Evolutionary conservation across 2,329 filamentous ascomycete species (phyloP), one percentile per base, ranked within the genome.

Genomic region (Berkeleyomyces rouxiae): DNA sequence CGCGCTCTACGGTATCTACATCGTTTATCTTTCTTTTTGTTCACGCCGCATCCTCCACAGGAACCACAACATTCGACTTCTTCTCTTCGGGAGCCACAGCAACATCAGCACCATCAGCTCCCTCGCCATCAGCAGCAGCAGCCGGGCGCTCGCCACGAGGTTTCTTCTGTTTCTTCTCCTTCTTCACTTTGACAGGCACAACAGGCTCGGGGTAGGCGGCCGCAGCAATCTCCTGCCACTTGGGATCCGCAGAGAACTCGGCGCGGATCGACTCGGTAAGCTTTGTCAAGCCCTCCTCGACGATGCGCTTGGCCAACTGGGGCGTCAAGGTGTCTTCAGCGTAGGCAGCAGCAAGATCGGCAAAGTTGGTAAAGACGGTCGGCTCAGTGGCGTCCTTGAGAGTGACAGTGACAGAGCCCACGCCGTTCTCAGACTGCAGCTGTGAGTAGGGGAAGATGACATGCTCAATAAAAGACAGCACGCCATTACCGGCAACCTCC

Each of bases 251-350:
- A 66, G 87, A 76, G 75, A 83, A 97, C 4, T 85, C 85, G 2
- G 77, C 79, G 67, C 86, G 84, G 65, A 99, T 92, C 1, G 92
- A 90, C 1, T 79, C 82, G 63, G 96, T 78, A 10, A 97, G 80
- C 46, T 81, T 78, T 67, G 83, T 83, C 23, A 99, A 79, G 7
- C 83, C 88, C 61, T 83, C 79, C 4, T 87, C 81, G 4, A 95
- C 84, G 9, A 88, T 90, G n/a, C 85, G 81, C 77, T 99, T 97
- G 61, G 97, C 78, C 10, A 87, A 75, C 76, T 96, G 91, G 0
- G 93, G 93, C 1, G 87, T 90, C 66, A 96, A 80, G 70, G 72
- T 79, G 70, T 97, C 92, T 61, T 82, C 84, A 63, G 73, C 72
- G 76, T 95, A 97, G 73, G 96, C 92, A 13, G 85, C 82, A 66